A percentile compares a stretch with the other conserved stretches of the same genome.
These are phyloP conservation scores for Dictyophora rubrovolvata DNA, from an alignment of 768 basidiomycete species.

Conservation along the genomic window DNA sequence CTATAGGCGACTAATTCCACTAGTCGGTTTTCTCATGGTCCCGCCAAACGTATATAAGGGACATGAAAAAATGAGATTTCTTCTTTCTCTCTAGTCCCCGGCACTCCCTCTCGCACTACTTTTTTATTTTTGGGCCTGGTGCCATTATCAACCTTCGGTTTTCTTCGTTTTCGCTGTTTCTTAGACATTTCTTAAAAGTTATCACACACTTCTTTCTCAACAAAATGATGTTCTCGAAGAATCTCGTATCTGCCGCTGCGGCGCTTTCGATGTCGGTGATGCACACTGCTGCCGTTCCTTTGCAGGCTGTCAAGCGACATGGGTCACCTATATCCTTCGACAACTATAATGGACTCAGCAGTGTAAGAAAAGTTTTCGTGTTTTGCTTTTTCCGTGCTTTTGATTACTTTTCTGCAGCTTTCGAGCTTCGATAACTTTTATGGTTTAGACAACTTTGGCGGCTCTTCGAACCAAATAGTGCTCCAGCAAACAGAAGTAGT, in stretches of 20 bases:
- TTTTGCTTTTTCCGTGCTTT: slow-evolving; percentile 24
- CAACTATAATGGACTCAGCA: slow-evolving; percentile 30
- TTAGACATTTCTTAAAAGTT: too few relatives aligned
- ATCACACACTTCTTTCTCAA: background rate
- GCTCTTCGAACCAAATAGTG: slow-evolving; percentile 3
- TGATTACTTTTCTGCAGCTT: background rate
- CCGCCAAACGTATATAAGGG: background rate
- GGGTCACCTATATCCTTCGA: slow-evolving; percentile 22
- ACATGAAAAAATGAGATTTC: background rate
- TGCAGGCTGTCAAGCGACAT: background rate
- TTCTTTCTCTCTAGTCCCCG: background rate
- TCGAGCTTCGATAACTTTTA: slow-evolving; percentile 10
- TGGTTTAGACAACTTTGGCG: slow-evolving; percentile 10
- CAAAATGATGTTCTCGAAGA: slow-evolving; percentile 5
- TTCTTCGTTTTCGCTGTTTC: background rate
- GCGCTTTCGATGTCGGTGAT: background rate
- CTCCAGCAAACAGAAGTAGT: slow-evolving; percentile 1
- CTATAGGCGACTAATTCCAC: too few relatives aligned
- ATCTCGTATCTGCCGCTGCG: background rate
- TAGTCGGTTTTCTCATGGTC: too few relatives aligned
- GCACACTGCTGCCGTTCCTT: background rate
- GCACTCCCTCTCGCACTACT: background rate
- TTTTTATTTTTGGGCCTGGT: too few relatives aligned
- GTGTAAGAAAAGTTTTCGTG: slow-evolving; percentile 7
- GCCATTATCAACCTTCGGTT: background rate